A percentile compares a stretch with the other conserved stretches of the same genome.
phyloP scores from a whole-genome alignment of 768 basidiomycete species.

The Ramaria sp. region DNA sequence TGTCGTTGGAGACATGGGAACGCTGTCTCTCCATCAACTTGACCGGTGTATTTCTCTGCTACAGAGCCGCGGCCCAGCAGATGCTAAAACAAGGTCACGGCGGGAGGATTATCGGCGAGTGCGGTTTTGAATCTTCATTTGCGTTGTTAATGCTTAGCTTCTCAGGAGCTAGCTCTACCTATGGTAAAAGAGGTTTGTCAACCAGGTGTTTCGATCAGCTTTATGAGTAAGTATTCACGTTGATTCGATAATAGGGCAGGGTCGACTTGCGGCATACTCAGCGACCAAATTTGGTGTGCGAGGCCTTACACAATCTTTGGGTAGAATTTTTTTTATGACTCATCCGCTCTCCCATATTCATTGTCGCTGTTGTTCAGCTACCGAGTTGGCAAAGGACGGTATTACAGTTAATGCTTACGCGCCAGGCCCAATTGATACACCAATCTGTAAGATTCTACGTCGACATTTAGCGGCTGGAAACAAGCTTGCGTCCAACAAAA shows the following conservation, averaged over 20 bases:
- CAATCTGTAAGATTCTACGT: neutral
- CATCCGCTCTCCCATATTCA: neutral
- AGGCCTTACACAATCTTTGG: constrained; percentile 25
- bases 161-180: neutral
- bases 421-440: constrained; percentile 15
- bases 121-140: too few relatives aligned
- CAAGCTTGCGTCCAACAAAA: neutral
- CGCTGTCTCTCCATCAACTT: constrained; percentile 18
- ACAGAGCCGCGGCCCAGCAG: constrained; percentile 27
- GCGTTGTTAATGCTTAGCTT: too few relatives aligned
- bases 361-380: too few relatives aligned
- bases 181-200: constrained; percentile 4
- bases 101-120: too few relatives aligned
- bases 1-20: constrained; percentile 25
- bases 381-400: too few relatives aligned
- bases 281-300: too few relatives aligned
- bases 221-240: constrained; percentile 24
- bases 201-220: too few relatives aligned
- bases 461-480: neutral
- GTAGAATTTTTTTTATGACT: neutral
- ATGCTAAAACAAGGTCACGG: too few relatives aligned
- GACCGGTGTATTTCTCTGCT: constrained; percentile 29
- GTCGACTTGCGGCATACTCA: constrained; percentile 16
- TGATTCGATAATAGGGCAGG: constrained; percentile 21
- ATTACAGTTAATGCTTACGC: constrained; percentile 25